These are phyloP conservation scores for Erythrobasidium yunnanense DNA, from an alignment of 768 basidiomycete species.

Conservation along the genomic window DNA sequence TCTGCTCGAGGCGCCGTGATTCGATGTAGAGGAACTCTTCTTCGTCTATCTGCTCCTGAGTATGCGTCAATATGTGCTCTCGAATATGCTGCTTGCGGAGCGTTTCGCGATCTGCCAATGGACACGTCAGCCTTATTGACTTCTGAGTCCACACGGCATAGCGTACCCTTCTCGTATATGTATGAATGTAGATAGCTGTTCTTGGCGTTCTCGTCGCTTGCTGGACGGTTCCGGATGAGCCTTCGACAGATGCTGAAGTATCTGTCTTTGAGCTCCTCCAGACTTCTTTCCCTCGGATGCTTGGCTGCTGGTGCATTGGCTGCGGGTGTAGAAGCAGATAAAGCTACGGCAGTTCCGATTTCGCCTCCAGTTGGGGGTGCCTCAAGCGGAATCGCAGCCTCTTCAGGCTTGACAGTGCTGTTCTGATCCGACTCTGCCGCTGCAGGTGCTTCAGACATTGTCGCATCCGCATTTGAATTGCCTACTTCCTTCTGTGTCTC, in stretches of 20 bases:
- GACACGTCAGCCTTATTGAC: not conserved
- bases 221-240: slow-evolving; percentile 70
- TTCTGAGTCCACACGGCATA: not conserved
- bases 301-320: not conserved
- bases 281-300: slow-evolving; percentile 8
- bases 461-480: not conserved
- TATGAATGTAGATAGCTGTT: slow-evolving; percentile 51
- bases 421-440: not conserved
- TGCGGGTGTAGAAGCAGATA: not conserved
- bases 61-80: slow-evolving; percentile 71
- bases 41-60: slow-evolving; percentile 76
- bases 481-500: not conserved
- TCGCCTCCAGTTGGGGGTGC: too few species aligned
- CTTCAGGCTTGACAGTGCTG: too few species aligned
- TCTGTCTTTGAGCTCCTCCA: slow-evolving; percentile 80
- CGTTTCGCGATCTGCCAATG: slow-evolving; percentile 62
- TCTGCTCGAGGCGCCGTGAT: slow-evolving; percentile 88
- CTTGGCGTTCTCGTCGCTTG: slow-evolving; percentile 62
- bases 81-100: slow-evolving; percentile 75
- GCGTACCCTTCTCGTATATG: slow-evolving; percentile 74
- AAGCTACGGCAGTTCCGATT: slow-evolving; percentile 1
- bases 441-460: slow-evolving; percentile 15
- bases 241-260: slow-evolving; percentile 87
- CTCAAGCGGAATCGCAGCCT: too few species aligned
- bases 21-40: slow-evolving; percentile 91